Percentiles rank a stretch among this genome's conserved stretches.
phyloP scores from a whole-genome alignment of 306 rosid species.

The Alnus glutinosa region DNA sequence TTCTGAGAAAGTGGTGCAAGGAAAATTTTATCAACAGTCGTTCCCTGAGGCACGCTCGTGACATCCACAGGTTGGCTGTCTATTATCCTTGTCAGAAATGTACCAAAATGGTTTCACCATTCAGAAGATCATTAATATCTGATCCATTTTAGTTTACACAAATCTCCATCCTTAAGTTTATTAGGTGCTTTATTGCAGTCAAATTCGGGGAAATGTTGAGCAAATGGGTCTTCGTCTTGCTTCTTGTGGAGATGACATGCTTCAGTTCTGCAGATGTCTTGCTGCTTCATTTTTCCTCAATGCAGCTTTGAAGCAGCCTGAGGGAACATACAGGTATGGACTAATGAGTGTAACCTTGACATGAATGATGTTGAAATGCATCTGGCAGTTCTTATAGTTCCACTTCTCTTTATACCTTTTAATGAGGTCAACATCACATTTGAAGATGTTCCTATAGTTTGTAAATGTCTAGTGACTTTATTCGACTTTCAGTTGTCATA shows the following conservation, averaged over 20 bases:
- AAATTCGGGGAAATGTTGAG: slow-evolving; percentile 65
- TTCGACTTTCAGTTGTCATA: slow-evolving; percentile 20
- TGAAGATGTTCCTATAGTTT: slow-evolving; percentile 7
- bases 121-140: slow-evolving; percentile 7
- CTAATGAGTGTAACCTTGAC: not conserved
- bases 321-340: slow-evolving; percentile 84
- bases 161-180: slow-evolving; percentile 32
- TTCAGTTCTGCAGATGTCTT: slow-evolving; percentile 83
- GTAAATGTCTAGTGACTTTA: slow-evolving; percentile 1
- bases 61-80: slow-evolving; percentile 70
- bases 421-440: not conserved
- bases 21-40: slow-evolving; percentile 84
- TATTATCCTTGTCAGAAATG: slow-evolving; percentile 6
- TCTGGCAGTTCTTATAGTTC: slow-evolving; percentile 1
- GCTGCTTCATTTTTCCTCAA: slow-evolving; percentile 91
- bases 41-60: slow-evolving; percentile 87
- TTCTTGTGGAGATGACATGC: slow-evolving; percentile 87
- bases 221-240: slow-evolving; percentile 70
- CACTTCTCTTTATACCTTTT: slow-evolving; percentile 4
- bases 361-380: slow-evolving; percentile 11
- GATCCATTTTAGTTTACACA: not conserved
- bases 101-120: not conserved
- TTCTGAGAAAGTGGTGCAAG: slow-evolving; percentile 83
- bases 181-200: slow-evolving; percentile 52
- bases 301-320: slow-evolving; percentile 84